Base-by-base conservation (phyloP, 768 basidiomycete species). In the Crassisporium funariophilum region DNA sequence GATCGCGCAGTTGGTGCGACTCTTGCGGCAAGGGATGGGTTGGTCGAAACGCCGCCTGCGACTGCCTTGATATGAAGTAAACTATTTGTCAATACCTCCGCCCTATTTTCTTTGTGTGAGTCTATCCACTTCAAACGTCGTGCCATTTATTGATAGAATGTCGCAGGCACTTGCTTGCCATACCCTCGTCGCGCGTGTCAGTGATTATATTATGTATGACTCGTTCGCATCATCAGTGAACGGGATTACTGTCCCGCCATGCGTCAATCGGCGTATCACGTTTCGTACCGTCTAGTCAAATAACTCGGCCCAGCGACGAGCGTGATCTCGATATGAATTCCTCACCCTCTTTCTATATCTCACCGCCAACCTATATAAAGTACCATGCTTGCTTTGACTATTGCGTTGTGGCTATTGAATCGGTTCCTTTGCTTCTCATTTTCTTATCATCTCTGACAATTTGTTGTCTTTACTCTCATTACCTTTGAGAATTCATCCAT, bases 21-120 rank as follows among this genome's bases (percentile, higher is more conserved):
- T 65, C 66, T 33, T 91, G 88, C 58, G 88, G 88, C 49, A 85
- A 83, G 56, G 78, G 86, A 31, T 81, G 74, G 70, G 64, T 84
- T 52, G 84, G 83, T 45, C 65, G 73, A 31, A 69, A 68, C 52
- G 60, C 65, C 40, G 69, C 76, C 20, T 91, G 84, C 65, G 74
- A 74, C 47, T 90, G 87, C 65, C 68, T 72, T 54, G 80, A 85
- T 48, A 69, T 84, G 67, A 85, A 85, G 72, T 87, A 77, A 69
- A 53, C 36, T 1, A 21, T 5, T 31, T n/a, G 37, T 27, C 37
- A 22, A 21, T 44, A 53, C 45, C 53, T 51, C 49, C 20, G 52
- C 44, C 39, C 56, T 47, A 44, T 56, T 47, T 64, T 45, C 49
- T 55, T 64, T 64, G 60, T 67, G 70, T 70, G 57, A 61, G 68